A percentile compares a stretch with the other conserved stretches of the same genome.
Conservation (phyloP, 2,329 filamentous ascomycete species). For the Colletotrichum neosansevieriae region DNA sequence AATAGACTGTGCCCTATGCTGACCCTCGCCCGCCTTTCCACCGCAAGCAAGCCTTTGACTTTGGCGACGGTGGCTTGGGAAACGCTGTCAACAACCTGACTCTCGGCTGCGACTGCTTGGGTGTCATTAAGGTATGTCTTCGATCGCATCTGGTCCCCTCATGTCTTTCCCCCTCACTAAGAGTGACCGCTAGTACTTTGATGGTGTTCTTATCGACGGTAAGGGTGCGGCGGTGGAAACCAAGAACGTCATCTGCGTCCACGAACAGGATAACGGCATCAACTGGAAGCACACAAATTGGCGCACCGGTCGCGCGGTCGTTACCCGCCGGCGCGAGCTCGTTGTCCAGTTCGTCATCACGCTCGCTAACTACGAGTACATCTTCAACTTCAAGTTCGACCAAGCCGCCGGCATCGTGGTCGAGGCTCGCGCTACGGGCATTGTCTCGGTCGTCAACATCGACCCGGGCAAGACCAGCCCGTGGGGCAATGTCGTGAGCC, state of each 20-base stretch:
- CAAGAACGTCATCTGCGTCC: conserved; percentile 51
- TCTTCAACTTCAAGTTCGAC: conserved; percentile 56
- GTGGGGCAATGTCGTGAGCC: conserved; percentile 63
- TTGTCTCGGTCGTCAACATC: conserved; percentile 58
- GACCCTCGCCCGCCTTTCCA: conserved; percentile 39
- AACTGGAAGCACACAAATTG: conserved; percentile 60
- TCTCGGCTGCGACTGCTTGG: conserved; percentile 76
- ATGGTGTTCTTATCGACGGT: conserved; percentile 45
- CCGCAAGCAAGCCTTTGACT: conserved; percentile 75
- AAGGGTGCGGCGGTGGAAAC: conserved; percentile 52
- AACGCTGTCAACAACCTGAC: conserved; percentile 74
- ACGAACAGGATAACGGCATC: conserved; percentile 41
- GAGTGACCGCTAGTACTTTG: conserved; percentile 24
- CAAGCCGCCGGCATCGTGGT: conserved; percentile 55
- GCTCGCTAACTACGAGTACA: conserved; percentile 68
- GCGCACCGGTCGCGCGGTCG: conserved; percentile 63
- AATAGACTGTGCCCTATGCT: conserved; percentile 36
- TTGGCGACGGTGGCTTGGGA: conserved; percentile 76
- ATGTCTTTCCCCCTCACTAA: neutral
- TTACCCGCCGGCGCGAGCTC: conserved; percentile 63
- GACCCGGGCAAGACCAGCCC: conserved; percentile 61
- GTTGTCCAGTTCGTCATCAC: conserved; percentile 70
- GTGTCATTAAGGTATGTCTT: conserved; percentile 29
- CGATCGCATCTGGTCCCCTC: fast-evolving
- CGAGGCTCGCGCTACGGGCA: conserved; percentile 47